Base-by-base conservation (phyloP, 2,329 filamentous ascomycete species). In the Colletotrichum musae region DNA sequence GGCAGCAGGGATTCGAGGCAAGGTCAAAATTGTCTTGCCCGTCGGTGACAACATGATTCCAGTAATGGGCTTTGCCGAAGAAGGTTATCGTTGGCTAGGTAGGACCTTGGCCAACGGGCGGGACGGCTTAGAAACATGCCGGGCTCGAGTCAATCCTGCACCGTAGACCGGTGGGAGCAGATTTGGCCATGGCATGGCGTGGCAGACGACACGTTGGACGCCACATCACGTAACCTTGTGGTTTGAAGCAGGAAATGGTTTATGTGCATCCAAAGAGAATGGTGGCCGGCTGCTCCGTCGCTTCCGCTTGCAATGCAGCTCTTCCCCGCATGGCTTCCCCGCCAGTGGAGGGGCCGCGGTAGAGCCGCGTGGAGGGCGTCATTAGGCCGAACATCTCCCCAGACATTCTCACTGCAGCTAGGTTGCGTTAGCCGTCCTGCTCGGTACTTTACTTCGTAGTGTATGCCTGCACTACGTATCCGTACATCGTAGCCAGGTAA, bases 201-300 rank as follows among this genome's bases (percentile, higher is more conserved):
- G 62, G 47, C 62, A 59, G 39, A 65, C 65, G 60, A 58, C 60
- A 58, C 47, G 53, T 68, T 53, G 65, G 53, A 64, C 65, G 65
- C 65, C 65, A 68, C 60, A 68, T 52, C 21, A 59, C 54, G 48
- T 54, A 65, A 58, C 41, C 36, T 54, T 45, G 52, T 48, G 53
- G 41, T 65, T 56, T 28, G 54, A 39, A 65, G 48, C 13, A 54
- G 52, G n/a, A 26, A 39, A 32, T 68, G 54, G 32, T 10, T 36
- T 36, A 6, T 10, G n/a, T 48, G 58, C 21, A 16, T 12, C 26
- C n/a, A 53, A 10, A n/a, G 24, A 18, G 39, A 9, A 24, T 59
- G 9, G 39, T 59, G 36, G 45, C 36, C 52, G 47, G 45, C 47
- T 53, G 36, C 43, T 52, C 16, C 15, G 26, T 26, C 26, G 18